Conservation (phyloP, 1,284 basidiomycete species). For the Vanrija sp. region DNA sequence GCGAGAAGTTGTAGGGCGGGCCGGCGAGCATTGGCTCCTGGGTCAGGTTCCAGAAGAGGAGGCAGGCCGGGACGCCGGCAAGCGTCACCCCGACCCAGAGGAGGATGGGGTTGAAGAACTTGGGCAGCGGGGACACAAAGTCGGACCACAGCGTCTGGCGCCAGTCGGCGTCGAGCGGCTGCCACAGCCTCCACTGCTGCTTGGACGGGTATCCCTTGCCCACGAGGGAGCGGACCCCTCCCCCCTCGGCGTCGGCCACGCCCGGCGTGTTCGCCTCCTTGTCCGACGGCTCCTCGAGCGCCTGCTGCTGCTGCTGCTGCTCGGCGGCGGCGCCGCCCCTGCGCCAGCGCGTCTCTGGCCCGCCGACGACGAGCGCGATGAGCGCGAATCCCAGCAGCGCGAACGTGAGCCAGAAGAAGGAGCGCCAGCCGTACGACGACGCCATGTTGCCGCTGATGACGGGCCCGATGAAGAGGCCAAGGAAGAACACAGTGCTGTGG, state of each 20-base stretch:
- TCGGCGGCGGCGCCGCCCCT: background rate
- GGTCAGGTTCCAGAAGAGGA: slow-evolving; percentile 15
- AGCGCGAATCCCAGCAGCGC: slow-evolving; percentile 3
- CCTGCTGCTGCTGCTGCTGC: background rate
- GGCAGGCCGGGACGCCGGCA: slow-evolving; percentile 8
- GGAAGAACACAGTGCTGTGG: slow-evolving; percentile 6
- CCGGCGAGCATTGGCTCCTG: background rate
- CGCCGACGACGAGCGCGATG: slow-evolving; percentile 3
- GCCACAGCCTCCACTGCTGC: slow-evolving; percentile 11
- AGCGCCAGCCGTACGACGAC: slow-evolving; percentile 7
- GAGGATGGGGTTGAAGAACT: slow-evolving; percentile 17
- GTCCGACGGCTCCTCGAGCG: background rate
- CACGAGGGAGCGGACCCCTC: background rate
- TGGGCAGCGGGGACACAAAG: slow-evolving; percentile 9
- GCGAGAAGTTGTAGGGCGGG: slow-evolving; percentile 6
- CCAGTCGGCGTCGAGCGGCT: slow-evolving; percentile 11
- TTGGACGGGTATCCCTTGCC: background rate
- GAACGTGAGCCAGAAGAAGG: slow-evolving; percentile 10
- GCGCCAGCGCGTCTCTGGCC: slow-evolving; percentile 11
- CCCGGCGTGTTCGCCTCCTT: background rate
- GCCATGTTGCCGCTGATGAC: slow-evolving; percentile 12
- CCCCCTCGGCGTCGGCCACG: background rate
- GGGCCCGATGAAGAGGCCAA: slow-evolving; percentile 15
- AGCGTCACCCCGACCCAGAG: slow-evolving; percentile 10
- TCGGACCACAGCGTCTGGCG: slow-evolving; percentile 8